A percentile compares a stretch with the other conserved stretches of the same genome.
phyloP scores from a whole-genome alignment of 257 asterid genomes.

The Solanum medicagineum region DNA sequence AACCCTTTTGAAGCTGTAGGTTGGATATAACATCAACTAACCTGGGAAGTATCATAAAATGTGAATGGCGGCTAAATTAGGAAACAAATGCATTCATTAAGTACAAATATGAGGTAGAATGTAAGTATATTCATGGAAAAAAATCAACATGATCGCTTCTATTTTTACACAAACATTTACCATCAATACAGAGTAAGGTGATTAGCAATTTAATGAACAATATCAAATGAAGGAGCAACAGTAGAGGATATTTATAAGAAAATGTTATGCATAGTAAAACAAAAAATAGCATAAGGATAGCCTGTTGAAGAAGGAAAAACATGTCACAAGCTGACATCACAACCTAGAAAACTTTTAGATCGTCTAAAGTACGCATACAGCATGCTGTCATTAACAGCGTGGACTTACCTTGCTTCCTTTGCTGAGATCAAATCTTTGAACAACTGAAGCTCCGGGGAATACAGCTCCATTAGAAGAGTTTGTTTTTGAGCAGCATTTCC shows the following conservation, averaged over 20 bases:
- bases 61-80: not conserved
- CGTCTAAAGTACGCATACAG: not conserved
- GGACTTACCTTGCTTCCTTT: conserved; percentile 53
- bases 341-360: not conserved
- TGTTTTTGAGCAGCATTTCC: conserved; percentile 89
- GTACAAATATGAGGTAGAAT: not conserved
- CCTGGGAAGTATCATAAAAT: conserved; percentile 27
- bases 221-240: not conserved
- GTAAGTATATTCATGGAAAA: not conserved
- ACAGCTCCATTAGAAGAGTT: conserved; percentile 72
- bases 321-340: not conserved
- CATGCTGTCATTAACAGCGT: not conserved
- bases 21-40: conserved; percentile 68
- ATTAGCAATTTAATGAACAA: not conserved
- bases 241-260: not conserved
- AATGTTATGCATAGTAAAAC: not conserved
- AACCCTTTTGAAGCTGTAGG: conserved; percentile 54
- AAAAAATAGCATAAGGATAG: not conserved
- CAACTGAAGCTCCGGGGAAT: conserved; percentile 78
- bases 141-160: not conserved
- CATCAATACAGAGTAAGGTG: not conserved
- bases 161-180: not conserved
- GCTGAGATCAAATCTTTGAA: conserved; percentile 65
- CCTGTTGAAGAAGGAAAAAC: not conserved
- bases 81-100: not conserved